These are phyloP conservation scores for Cercospora zeae-maydis DNA, from an alignment of 2,329 filamentous ascomycete genomes.

Conservation along the genomic window DNA sequence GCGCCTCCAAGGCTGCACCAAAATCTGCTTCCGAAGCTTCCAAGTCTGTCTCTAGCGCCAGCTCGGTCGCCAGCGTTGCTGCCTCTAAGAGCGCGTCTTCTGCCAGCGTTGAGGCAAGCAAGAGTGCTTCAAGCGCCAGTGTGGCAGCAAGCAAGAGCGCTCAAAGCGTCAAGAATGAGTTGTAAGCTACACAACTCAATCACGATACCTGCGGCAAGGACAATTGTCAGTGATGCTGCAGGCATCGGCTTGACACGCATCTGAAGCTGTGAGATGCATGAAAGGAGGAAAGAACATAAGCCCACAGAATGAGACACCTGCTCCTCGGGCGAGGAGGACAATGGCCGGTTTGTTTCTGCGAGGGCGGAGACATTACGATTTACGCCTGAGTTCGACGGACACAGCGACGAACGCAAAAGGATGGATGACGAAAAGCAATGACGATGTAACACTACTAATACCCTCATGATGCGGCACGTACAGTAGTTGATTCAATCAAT, in stretches of 20 bases:
- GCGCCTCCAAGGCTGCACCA: conserved; percentile 33
- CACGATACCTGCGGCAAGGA: not conserved
- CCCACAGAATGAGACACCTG: conserved; percentile 4
- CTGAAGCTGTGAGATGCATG: not conserved
- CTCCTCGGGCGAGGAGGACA: not conserved
- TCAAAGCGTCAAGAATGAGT: conserved; percentile 27
- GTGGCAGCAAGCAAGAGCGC: conserved; percentile 30
- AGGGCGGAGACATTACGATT: conserved; percentile 34
- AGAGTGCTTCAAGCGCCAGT: conserved; percentile 34
- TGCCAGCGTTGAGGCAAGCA: conserved; percentile 27
- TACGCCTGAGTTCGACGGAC: conserved; percentile 14
- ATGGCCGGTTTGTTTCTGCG: conserved; percentile 8
- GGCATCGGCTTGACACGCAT: not conserved
- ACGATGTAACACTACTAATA: conserved; percentile 23
- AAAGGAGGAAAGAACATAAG: not conserved
- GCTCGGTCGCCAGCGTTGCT: conserved; percentile 31
- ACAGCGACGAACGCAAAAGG: conserved; percentile 16
- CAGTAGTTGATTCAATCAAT: conserved; percentile 10
- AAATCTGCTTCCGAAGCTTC: conserved; percentile 26
- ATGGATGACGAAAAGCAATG: conserved; percentile 23
- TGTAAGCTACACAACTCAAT: conserved; percentile 4
- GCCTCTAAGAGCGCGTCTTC: conserved; percentile 34
- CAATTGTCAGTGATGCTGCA: not conserved
- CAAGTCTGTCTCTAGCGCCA: conserved; percentile 33
- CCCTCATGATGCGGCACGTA: conserved; percentile 19